Evolutionary conservation across 495 filamentous ascomycete species (phyloP).

Genomic region (Penicillium turbatum): DNA sequence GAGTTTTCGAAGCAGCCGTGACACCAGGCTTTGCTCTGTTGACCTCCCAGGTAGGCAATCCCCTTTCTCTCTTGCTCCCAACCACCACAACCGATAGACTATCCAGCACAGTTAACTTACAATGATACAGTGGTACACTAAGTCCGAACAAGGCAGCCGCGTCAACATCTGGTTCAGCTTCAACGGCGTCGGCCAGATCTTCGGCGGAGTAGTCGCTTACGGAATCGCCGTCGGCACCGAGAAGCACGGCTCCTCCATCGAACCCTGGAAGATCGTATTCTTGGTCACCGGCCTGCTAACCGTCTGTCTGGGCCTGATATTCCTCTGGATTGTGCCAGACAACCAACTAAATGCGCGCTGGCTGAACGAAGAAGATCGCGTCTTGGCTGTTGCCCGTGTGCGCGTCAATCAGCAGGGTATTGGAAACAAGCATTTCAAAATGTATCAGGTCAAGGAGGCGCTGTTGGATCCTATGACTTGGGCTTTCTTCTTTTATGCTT

Average conservation of each 20-base stretch:
- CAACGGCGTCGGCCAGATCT: slow-evolving; percentile 57
- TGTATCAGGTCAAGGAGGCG: slow-evolving; percentile 58
- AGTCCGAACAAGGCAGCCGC: slow-evolving; percentile 53
- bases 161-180: slow-evolving; percentile 62
- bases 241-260: slow-evolving; percentile 50
- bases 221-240: slow-evolving; percentile 57
- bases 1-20: slow-evolving; percentile 58
- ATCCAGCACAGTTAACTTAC: not conserved
- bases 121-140: slow-evolving; percentile 54
- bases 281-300: slow-evolving; percentile 63
- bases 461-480: slow-evolving; percentile 58
- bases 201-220: slow-evolving; percentile 61
- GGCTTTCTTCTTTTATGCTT: slow-evolving; percentile 61
- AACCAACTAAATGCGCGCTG: slow-evolving; percentile 65
- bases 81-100: not conserved
- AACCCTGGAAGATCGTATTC: slow-evolving; percentile 66
- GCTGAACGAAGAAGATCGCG: slow-evolving; percentile 58
- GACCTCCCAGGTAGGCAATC: slow-evolving; percentile 43
- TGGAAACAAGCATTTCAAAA: slow-evolving; percentile 65
- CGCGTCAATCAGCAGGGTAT: slow-evolving; percentile 63
- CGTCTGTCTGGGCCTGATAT: slow-evolving; percentile 50
- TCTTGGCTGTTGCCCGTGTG: slow-evolving; percentile 57
- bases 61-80: not conserved
- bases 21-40: slow-evolving; percentile 61
- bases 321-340: slow-evolving; percentile 63